Base-by-base conservation (phyloP, 2,329 filamentous ascomycete genomes). In the Ophiosphaerella herpotricha region DNA sequence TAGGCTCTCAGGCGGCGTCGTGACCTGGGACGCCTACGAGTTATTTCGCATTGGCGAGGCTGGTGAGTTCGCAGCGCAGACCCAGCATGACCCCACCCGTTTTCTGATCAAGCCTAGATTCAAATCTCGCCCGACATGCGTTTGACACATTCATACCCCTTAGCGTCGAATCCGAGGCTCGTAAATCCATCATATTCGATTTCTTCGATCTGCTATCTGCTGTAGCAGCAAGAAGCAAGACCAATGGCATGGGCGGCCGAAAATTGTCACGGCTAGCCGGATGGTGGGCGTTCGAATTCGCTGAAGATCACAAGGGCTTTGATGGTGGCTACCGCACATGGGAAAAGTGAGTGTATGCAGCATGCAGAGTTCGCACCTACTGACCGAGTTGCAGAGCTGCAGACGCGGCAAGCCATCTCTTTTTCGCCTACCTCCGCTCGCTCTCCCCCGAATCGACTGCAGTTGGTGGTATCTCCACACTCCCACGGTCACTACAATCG, bases 221-320 rank as follows among this genome's bases (percentile, higher is more conserved):
- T 7, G 85, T 97, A 62, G 92, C 94, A 31, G 94, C 94, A 12
- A 90, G 97, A 66, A 90, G 90, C 60, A 97, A 97, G 77, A 85
- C 80, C 46, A 99, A 99, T 71, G 94, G 94, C 37, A 84, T 99
- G 56, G 90, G 91, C 53, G 94, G 94, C 23, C 86, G 92, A 57
- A 97, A 97, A 73, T 82, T 99, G 46, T 97, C 94, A 8, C 85
- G 94, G 60, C 90, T 96, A 82, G 94, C 93, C 35, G 91, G 92
- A 39, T 99, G 94, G 94, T 99, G 94, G 94, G 91, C 93, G 1
- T 99, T 99, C 71, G 93, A 97, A 67, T 90, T 95, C 60, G 84
- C 81, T 39, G 92, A 97, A 70, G 86, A 86, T 6, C 89, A 89
- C 36, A 93, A 89, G 70, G 94, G 94, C 13, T 99, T 99, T 63